phyloP scores from a whole-genome alignment of 2,329 filamentous ascomycete genomes.

The Cladophialophora exuberans region DNA sequence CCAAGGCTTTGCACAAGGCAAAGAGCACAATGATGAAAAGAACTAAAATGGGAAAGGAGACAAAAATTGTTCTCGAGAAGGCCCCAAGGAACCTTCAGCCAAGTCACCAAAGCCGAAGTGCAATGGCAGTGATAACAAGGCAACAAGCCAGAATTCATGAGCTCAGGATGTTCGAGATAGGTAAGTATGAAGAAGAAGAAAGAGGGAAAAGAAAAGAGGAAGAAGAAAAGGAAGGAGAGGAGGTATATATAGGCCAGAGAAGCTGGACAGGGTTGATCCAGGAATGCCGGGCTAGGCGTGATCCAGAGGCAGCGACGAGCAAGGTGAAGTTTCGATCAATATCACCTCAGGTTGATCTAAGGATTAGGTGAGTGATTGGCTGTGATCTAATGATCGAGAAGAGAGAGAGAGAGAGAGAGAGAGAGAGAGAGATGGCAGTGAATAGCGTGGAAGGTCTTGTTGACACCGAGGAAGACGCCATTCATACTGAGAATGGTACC shows the following conservation, averaged over 20 bases:
- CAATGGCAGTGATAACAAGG: constrained; percentile 19
- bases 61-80: constrained; percentile 22
- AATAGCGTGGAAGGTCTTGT: too few species aligned
- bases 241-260: constrained; percentile 12
- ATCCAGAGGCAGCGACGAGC: background rate
- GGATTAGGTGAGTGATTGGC: background rate
- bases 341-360: background rate
- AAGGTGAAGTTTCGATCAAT: background rate
- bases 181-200: constrained; percentile 26
- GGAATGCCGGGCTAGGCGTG: background rate
- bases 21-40: constrained; percentile 32
- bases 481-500: too few species aligned
- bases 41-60: background rate
- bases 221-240: background rate
- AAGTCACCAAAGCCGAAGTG: constrained; percentile 20
- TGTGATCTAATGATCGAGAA: background rate
- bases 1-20: constrained; percentile 32
- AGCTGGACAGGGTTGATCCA: constrained; percentile 5
- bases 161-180: constrained; percentile 17
- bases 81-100: constrained; percentile 16
- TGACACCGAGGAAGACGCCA: too few species aligned
- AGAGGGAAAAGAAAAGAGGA: background rate
- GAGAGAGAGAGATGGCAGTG: too few species aligned
- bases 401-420: too few species aligned
- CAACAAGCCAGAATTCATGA: constrained; percentile 16